Base-by-base conservation (phyloP, 2,329 filamentous ascomycete genomes). In the Neofusicoccum cordaticola region DNA sequence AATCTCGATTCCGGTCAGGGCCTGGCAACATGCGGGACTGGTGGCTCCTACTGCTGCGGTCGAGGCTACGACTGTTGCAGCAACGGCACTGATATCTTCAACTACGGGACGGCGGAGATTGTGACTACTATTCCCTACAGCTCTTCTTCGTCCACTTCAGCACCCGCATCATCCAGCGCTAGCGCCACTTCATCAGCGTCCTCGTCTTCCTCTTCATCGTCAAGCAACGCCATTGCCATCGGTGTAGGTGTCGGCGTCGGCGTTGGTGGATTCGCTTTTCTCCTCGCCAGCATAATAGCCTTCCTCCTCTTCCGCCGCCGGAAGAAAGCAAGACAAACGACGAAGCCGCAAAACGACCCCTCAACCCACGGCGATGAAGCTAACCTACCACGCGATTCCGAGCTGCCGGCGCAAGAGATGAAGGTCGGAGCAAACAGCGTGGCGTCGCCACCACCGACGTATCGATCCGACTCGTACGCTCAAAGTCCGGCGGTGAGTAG, bases 221-320 rank as follows among this genome's bases (percentile, higher is more conserved):
- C 37, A 7, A 57, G 60, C 11, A 66, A 65, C 61, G 48, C 58
- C 19, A 27, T 68, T 19, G 62, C 69, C 3, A 69, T 70, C 48
- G 69, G 69, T 13, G 53, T 70, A 1, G 69, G 69, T 11, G 69
- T 70, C 2, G 69, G 69, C 15, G 58, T 71, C 8, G 69, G 69
- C 1, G 51, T 68, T 1, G 69, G 68, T 35, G 68, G 66, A 13
- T 50, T 67, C 7, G 47, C 65, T 7, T 37, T 71, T 52, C 45
- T 65, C 11, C 65, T 69, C 17, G 66, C 65, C 9, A 35, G 66
- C 9, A 37, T 66, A 17, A 39, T 64, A 19, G 47, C 17, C 31
- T 34, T 68, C 41, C 31, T 65, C 15, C 19, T 68, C 22, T 56
- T 64, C 41, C 63, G 62, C 8, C 62, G 51, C 13, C 56, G 51